A percentile compares a stretch with the other conserved stretches of the same genome.
These are phyloP conservation scores for Asterophora lycoperdoides DNA, from an alignment of 768 basidiomycete species.

Conservation along the genomic window DNA sequence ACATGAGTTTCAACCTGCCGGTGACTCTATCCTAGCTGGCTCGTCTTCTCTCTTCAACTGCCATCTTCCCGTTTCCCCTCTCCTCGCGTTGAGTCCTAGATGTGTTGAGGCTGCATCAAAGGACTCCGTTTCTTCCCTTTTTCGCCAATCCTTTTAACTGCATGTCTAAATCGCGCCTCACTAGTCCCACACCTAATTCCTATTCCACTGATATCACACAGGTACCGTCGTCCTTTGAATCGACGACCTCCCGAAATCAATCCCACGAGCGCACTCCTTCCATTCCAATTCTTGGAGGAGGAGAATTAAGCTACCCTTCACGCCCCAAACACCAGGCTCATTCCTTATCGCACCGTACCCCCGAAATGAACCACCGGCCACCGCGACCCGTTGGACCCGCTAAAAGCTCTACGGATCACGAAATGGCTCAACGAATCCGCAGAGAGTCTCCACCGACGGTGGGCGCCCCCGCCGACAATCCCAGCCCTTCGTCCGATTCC, in stretches of 20 bases:
- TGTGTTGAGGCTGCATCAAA: conserved; percentile 41
- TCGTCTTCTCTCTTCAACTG: conserved; percentile 11
- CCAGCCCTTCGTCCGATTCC: conserved; percentile 46
- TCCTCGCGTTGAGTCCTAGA: conserved; percentile 28
- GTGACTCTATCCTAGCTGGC: conserved; percentile 21
- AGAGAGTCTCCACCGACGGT: conserved; percentile 28
- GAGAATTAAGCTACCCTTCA: conserved; percentile 21
- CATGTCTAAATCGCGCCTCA: conserved; percentile 48
- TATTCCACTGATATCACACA: conserved; percentile 33
- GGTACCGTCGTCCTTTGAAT: conserved; percentile 17
- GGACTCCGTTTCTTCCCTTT: conserved; percentile 33
- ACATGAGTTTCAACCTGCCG: conserved; percentile 19
- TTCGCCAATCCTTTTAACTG: conserved; percentile 29
- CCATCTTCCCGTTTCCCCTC: conserved; percentile 20
- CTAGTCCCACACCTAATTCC: conserved; percentile 41
- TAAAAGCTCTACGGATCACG: conserved; percentile 30
- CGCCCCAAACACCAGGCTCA: conserved; percentile 25
- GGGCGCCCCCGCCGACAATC: conserved; percentile 23
- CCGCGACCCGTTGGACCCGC: conserved; percentile 21
- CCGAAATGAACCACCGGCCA: conserved; percentile 19
- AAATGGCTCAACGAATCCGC: conserved; percentile 43
- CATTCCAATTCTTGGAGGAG: conserved; percentile 17
- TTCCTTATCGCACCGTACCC: conserved; percentile 22
- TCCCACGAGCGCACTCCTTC: conserved; percentile 34
- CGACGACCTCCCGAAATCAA: conserved; percentile 41